Percentiles rank a stretch among this genome's conserved stretches.
Conservation (phyloP, 148 eudicot genomes). For the Salicornia ramosissima region DNA sequence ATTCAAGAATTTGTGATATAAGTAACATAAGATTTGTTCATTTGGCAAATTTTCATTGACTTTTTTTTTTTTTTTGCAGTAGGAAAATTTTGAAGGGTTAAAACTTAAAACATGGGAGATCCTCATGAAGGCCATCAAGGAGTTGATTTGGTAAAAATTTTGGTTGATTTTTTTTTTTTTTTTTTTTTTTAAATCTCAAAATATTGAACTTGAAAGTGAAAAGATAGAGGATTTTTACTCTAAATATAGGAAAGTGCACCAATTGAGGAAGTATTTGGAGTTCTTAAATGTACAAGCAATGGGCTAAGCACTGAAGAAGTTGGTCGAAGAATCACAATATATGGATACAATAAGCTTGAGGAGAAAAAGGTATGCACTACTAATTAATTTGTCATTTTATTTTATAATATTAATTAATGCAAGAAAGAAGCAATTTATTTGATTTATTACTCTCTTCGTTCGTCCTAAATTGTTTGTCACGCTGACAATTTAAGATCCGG, state of each 20-base stretch:
- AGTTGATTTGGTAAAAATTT: slow-evolving; percentile 26
- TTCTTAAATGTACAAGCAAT: slow-evolving; percentile 41
- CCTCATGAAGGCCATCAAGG: slow-evolving; percentile 1
- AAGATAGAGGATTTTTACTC: background rate
- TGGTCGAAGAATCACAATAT: slow-evolving; percentile 37
- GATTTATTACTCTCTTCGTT: no score
- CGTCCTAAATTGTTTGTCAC: no score
- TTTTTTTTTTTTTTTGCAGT: background rate
- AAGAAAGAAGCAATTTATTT: no score
- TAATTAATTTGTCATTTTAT: no score
- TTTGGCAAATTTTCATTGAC: background rate
- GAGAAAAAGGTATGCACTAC: slow-evolving; percentile 50
- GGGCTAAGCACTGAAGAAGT: slow-evolving; percentile 49
- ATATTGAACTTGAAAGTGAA: background rate
- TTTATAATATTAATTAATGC: no score
- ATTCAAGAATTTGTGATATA: no score
- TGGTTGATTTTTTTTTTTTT: no score
- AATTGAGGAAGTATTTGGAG: slow-evolving; percentile 49
- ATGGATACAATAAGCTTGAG: slow-evolving; percentile 65
- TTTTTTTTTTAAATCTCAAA: no score
- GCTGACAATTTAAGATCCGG: no score
- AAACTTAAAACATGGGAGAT: slow-evolving; percentile 13
- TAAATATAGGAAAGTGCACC: slow-evolving; percentile 56
- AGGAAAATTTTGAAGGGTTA: background rate
- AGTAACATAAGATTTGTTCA: no score